These are phyloP conservation scores for Thelephora terrestris DNA, from an alignment of 1,284 basidiomycete species.

Conservation along the genomic window DNA sequence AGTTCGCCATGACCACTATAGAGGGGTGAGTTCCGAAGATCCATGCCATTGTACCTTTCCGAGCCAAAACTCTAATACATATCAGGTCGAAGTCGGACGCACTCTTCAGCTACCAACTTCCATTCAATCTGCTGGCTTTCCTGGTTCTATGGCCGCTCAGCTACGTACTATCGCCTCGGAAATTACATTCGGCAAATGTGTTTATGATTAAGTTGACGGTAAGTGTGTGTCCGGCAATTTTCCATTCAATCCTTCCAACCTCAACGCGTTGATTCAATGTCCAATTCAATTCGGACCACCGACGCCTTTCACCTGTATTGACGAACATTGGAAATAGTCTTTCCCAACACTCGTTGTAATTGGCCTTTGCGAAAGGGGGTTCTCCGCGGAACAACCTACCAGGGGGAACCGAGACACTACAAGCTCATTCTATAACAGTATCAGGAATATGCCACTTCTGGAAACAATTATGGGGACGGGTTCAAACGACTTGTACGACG, in stretches of 20 bases:
- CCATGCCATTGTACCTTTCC: slow-evolving; percentile 2
- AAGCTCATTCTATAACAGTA: slow-evolving; percentile 46
- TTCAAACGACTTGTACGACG: slow-evolving; percentile 56
- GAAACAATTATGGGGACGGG: slow-evolving; percentile 62
- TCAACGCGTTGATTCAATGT: not conserved
- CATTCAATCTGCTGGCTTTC: slow-evolving; percentile 77
- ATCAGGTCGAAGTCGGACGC: slow-evolving; percentile 76
- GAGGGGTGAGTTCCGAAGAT: slow-evolving; percentile 52
- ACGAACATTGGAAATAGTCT: slow-evolving; percentile 29
- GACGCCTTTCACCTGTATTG: slow-evolving; percentile 1
- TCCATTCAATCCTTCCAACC: too few species aligned
- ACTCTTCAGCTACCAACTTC: slow-evolving; percentile 85
- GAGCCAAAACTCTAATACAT: not conserved
- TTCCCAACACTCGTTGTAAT: slow-evolving; percentile 76
- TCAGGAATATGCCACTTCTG: slow-evolving; percentile 62
- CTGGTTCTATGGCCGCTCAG: slow-evolving; percentile 68
- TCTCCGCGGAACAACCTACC: slow-evolving; percentile 38
- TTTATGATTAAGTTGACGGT: slow-evolving; percentile 74
- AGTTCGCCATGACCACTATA: slow-evolving; percentile 78
- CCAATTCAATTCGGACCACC: slow-evolving; percentile 3
- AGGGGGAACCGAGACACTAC: slow-evolving; percentile 41
- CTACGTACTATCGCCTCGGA: slow-evolving; percentile 60
- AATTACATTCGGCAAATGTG: slow-evolving; percentile 73
- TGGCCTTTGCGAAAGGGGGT: slow-evolving; percentile 70
- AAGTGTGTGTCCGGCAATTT: slow-evolving; percentile 9